These are phyloP conservation scores for Talaromyces sp. DNA, from an alignment of 2,329 filamentous ascomycete species.

Conservation along the genomic window DNA sequence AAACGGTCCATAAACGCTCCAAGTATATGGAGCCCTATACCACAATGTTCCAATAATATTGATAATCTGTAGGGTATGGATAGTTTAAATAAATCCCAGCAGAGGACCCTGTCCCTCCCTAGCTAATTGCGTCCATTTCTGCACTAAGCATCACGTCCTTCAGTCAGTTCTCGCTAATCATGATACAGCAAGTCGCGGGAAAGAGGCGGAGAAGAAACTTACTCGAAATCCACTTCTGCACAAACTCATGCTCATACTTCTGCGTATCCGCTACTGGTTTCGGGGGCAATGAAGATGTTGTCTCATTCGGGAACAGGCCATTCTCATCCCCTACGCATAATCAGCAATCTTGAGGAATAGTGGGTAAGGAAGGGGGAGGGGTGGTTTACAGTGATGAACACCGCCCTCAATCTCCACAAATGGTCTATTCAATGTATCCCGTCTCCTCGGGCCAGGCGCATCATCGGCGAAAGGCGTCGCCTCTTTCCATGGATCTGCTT, in stretches of 20 bases:
- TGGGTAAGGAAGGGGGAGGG: background rate
- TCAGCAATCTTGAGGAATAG: background rate
- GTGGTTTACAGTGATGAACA: slow-evolving; percentile 19
- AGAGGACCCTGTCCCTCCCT: background rate
- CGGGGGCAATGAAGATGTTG: slow-evolving; percentile 47
- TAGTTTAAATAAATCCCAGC: too few relatives aligned
- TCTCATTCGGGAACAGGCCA: slow-evolving; percentile 51
- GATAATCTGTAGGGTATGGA: background rate
- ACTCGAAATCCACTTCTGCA: slow-evolving; percentile 49
- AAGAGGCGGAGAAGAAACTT: background rate
- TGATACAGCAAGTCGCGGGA: background rate
- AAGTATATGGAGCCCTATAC: background rate
- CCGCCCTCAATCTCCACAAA: slow-evolving; percentile 61
- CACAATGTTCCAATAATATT: background rate
- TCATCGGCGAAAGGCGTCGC: slow-evolving; percentile 68
- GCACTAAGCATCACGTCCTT: background rate
- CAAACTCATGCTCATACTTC: slow-evolving; percentile 45
- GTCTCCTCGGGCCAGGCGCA: slow-evolving; percentile 48
- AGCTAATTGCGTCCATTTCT: background rate
- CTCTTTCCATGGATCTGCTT: slow-evolving; percentile 75
- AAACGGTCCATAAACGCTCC: background rate
- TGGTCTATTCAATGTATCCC: slow-evolving; percentile 63
- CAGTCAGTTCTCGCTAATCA: background rate
- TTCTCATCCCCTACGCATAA: slow-evolving; percentile 45
- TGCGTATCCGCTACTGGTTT: slow-evolving; percentile 46